Evolutionary conservation across 2,329 filamentous ascomycete genomes (phyloP).

Genomic region (Calonectria pseudoreteaudii): DNA sequence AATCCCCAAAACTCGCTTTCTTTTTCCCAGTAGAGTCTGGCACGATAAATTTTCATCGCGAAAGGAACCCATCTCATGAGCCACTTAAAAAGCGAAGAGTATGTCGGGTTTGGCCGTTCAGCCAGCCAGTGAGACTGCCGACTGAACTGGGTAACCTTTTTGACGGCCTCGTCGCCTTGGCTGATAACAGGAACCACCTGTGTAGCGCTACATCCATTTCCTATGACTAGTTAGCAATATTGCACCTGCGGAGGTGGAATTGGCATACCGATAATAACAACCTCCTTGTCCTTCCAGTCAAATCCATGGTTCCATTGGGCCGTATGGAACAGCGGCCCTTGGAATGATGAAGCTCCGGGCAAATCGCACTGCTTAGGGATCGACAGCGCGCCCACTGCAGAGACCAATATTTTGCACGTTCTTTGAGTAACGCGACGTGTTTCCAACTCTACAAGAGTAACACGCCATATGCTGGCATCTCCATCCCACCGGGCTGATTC

Average conservation of each 20-base stretch:
- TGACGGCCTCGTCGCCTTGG: conserved; percentile 42
- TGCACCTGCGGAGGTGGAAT: accelerated
- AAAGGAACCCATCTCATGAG: conserved; percentile 40
- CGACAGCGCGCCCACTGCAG: conserved; percentile 41
- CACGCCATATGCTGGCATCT: conserved; percentile 31
- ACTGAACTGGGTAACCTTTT: conserved; percentile 59
- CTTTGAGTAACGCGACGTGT: conserved; percentile 14
- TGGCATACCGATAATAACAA: conserved; percentile 38
- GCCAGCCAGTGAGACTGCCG: conserved; percentile 62
- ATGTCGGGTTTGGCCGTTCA: conserved; percentile 36
- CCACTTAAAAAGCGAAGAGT: conserved; percentile 39
- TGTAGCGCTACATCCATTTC: conserved; percentile 45
- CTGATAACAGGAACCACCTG: conserved; percentile 41
- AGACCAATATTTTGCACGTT: conserved; percentile 35
- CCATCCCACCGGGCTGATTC: conserved; percentile 40
- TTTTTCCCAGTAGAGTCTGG: conserved; percentile 33
- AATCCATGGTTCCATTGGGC: conserved; percentile 43
- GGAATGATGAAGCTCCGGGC: conserved; percentile 32
- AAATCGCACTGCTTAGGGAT: conserved; percentile 38
- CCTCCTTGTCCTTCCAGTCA: conserved; percentile 38
- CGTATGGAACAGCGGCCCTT: conserved; percentile 39
- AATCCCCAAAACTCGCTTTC: conserved; percentile 40
- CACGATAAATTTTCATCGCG: conserved; percentile 34
- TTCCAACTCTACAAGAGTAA: conserved; percentile 24
- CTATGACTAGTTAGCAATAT: not conserved